Evolutionary conservation across 495 filamentous ascomycete species (phyloP).

Genomic region (Pseudevernia furfuracea): DNA sequence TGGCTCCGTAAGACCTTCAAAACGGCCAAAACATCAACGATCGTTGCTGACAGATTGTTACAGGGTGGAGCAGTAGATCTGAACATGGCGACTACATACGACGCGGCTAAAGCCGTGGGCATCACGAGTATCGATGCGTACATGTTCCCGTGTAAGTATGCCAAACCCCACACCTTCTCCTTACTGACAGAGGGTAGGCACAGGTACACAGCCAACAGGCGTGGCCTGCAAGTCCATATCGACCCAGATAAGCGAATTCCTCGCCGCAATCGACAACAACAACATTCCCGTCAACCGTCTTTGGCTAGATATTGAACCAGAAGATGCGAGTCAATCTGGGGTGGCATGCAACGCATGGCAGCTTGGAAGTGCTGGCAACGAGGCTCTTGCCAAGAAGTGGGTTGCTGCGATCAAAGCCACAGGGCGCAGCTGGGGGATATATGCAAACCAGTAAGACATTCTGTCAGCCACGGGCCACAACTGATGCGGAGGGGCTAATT

Average conservation of each 20-base stretch:
- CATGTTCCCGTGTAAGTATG: constrained; percentile 23
- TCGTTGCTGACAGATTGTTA: background rate
- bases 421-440: constrained; percentile 24
- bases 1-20: background rate
- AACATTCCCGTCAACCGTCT: constrained; percentile 20
- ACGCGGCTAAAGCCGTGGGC: constrained; percentile 6
- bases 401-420: constrained; percentile 23
- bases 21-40: background rate
- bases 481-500: too few relatives aligned
- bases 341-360: constrained; percentile 22
- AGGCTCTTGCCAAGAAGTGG: constrained; percentile 22
- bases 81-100: constrained; percentile 11
- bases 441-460: constrained; percentile 14
- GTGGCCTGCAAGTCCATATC: constrained; percentile 23
- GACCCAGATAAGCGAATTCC: constrained; percentile 23
- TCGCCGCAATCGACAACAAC: constrained; percentile 16
- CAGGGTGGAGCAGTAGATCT: constrained; percentile 9
- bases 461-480: too few relatives aligned
- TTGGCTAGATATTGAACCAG: constrained; percentile 27
- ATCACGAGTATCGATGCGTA: constrained; percentile 26
- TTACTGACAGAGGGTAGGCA: background rate
- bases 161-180: background rate
- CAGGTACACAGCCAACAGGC: constrained; percentile 13
- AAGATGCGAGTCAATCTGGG: background rate
- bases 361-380: constrained; percentile 19